These are phyloP conservation scores for Paraconiothyrium sp. DNA, from an alignment of 2,329 filamentous ascomycete species.

Conservation along the genomic window DNA sequence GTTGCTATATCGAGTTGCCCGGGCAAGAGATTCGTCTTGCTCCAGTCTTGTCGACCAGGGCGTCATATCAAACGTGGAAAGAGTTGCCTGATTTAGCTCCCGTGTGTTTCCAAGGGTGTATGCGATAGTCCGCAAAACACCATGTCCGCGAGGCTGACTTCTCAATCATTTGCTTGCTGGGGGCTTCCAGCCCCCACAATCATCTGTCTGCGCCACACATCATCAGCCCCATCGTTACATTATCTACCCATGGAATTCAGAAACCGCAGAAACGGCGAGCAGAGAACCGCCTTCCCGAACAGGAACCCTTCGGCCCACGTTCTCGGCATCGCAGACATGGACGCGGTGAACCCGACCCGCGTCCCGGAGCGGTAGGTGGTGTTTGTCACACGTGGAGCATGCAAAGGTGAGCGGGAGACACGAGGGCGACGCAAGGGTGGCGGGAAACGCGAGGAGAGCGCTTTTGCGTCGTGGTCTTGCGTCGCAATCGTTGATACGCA, in stretches of 20 bases:
- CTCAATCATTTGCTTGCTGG: background rate
- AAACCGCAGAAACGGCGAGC: background rate
- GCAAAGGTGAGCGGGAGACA: conserved; percentile 8
- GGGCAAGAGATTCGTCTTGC: background rate
- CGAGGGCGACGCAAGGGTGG: background rate
- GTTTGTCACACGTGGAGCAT: background rate
- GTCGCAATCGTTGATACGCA: background rate
- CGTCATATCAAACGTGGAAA: background rate
- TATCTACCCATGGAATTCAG: background rate
- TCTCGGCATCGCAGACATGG: background rate
- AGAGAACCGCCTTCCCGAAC: background rate
- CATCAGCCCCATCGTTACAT: background rate
- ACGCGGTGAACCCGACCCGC: conserved; percentile 4
- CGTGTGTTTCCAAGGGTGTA: background rate
- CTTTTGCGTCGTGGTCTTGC: background rate
- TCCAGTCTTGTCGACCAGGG: no score
- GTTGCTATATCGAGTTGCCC: background rate
- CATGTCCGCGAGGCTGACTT: conserved; percentile 5
- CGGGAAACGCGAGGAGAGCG: conserved; percentile 1
- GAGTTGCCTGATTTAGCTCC: background rate
- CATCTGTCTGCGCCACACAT: background rate
- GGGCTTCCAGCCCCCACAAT: background rate
- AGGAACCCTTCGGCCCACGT: background rate
- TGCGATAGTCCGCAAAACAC: conserved; percentile 1
- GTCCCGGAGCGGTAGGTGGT: conserved; percentile 11